Conservation (phyloP, 345 rosid genomes). For the Durio zibethinus region DNA sequence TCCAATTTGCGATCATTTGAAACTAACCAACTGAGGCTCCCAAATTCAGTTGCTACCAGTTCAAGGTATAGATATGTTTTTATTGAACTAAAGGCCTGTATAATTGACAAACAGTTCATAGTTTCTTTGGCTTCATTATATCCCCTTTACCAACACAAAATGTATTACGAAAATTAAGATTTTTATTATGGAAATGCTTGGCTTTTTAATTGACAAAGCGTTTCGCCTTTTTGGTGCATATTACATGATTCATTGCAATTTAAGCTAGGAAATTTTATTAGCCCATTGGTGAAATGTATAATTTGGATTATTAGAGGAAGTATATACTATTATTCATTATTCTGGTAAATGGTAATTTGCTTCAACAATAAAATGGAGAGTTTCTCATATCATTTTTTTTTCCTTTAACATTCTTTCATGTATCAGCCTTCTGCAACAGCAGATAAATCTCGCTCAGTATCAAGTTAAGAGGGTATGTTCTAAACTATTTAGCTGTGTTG, state of each 20-base stretch:
- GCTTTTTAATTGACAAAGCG: not conserved
- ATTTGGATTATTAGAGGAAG: not conserved
- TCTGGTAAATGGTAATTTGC: not conserved
- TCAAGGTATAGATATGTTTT: constrained; percentile 20
- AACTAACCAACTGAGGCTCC: constrained; percentile 5
- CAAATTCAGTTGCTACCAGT: not conserved
- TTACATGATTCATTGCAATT: not conserved
- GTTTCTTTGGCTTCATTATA: constrained; percentile 5
- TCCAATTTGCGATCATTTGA: not conserved
- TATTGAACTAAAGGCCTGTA: not conserved
- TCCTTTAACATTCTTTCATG: not conserved
- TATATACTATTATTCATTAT: not conserved
- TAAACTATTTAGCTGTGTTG: not conserved
- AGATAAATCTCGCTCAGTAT: constrained; percentile 13
- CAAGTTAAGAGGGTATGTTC: constrained; percentile 14
- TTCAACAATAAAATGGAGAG: not conserved
- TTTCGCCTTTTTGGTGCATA: not conserved
- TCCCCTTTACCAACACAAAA: not conserved
- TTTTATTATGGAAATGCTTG: not conserved
- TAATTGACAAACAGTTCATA: not conserved
- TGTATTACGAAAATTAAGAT: not conserved
- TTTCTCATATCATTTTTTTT: not conserved
- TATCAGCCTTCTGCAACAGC: constrained; percentile 25
- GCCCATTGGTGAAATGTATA: not conserved
- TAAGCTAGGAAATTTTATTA: not conserved